Percentiles rank a stretch among this genome's conserved stretches.
Conservation (phyloP, 306 rosid genomes). For the Fragaria nilgerrensis region DNA sequence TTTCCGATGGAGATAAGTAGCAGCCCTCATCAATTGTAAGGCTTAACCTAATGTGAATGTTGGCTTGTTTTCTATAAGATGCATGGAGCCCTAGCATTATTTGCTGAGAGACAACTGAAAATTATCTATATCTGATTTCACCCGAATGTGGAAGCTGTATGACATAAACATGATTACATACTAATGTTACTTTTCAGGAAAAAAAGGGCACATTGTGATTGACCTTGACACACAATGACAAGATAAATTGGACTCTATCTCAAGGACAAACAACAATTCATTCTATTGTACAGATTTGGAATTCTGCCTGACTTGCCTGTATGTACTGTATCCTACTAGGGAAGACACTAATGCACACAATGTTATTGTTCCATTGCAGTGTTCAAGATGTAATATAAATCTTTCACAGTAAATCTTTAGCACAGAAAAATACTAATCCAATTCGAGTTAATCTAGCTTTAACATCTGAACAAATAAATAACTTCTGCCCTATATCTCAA, state of each 20-base stretch:
- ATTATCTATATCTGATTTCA: neutral
- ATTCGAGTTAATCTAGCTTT: neutral
- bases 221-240: neutral
- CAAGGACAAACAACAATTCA: neutral
- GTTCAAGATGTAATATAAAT: neutral
- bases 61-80: neutral
- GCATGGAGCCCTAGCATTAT: neutral
- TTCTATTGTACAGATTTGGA: neutral
- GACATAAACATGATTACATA: neutral
- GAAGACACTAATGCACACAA: neutral
- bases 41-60: neutral
- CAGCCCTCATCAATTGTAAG: neutral
- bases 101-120: neutral
- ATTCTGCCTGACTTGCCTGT: neutral
- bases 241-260: neutral
- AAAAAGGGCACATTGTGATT: neutral
- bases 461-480: neutral
- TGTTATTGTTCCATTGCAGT: neutral
- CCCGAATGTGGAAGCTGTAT: neutral
- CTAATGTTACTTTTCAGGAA: neutral
- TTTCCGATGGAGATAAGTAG: neutral
- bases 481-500: neutral
- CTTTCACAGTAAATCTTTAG: neutral
- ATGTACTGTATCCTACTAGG: neutral
- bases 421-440: neutral